phyloP scores from a whole-genome alignment of 2,329 filamentous ascomycete genomes.

The Cordyceps cateniannulata region DNA sequence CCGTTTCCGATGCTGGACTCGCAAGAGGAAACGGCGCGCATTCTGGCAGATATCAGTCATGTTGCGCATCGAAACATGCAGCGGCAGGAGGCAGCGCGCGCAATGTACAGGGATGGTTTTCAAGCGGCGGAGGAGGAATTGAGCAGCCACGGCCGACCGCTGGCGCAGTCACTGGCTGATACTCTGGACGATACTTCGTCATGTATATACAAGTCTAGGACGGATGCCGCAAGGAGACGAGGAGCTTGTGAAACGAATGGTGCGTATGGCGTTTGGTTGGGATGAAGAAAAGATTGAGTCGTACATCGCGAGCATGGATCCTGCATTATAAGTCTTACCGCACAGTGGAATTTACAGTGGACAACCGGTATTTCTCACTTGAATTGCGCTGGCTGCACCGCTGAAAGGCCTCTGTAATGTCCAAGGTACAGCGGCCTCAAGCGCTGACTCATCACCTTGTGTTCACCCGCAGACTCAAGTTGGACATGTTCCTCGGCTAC shows the following conservation, averaged over 20 bases:
- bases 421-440: not conserved
- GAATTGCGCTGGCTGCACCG: too few relatives aligned
- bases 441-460: not conserved
- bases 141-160: not conserved
- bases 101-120: slow-evolving; percentile 16
- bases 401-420: too few relatives aligned
- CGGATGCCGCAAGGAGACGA: not conserved
- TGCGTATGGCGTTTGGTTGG: slow-evolving; percentile 11
- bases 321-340: not conserved
- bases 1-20: slow-evolving; percentile 22
- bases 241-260: slow-evolving; percentile 10
- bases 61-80: slow-evolving; percentile 15
- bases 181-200: slow-evolving; percentile 17
- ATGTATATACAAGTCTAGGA: slow-evolving; percentile 16
- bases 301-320: not conserved
- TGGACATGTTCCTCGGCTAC: too few relatives aligned
- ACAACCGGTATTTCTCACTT: too few relatives aligned
- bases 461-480: not conserved
- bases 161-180: slow-evolving; percentile 9
- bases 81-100: slow-evolving; percentile 13
- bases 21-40: slow-evolving; percentile 13
- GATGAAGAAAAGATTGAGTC: not conserved
- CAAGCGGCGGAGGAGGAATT: slow-evolving; percentile 14
- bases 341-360: not conserved
- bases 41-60: slow-evolving; percentile 16